A percentile compares a stretch with the other conserved stretches of the same genome.
These are phyloP conservation scores for Venturia oleaginea DNA, from an alignment of 2,329 filamentous ascomycete species.

Conservation along the genomic window DNA sequence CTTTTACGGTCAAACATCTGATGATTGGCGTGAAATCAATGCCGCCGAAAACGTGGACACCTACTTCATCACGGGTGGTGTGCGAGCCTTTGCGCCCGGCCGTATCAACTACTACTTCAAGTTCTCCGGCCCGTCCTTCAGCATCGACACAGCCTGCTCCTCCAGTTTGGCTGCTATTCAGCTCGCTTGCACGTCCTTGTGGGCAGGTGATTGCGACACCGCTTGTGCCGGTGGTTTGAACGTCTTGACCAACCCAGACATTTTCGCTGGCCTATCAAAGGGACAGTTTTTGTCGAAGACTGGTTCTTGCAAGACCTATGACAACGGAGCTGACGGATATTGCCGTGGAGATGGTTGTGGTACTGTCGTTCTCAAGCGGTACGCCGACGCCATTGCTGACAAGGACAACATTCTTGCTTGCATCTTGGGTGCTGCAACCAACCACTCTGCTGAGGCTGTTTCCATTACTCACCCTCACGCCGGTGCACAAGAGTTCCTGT, in stretches of 20 bases:
- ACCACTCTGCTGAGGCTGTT: conserved; percentile 71
- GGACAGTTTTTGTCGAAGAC: conserved; percentile 72
- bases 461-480: conserved; percentile 80
- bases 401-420: conserved; percentile 65
- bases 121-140: conserved; percentile 63
- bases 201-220: conserved; percentile 70
- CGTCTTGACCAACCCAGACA: conserved; percentile 71
- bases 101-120: conserved; percentile 71
- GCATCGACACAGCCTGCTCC: conserved; percentile 70
- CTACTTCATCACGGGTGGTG: conserved; percentile 56
- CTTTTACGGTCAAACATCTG: conserved; percentile 66
- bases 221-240: conserved; percentile 72
- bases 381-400: conserved; percentile 68
- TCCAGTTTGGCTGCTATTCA: conserved; percentile 65
- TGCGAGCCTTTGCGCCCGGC: conserved; percentile 52
- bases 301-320: conserved; percentile 71
- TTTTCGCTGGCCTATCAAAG: conserved; percentile 65
- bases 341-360: conserved; percentile 71
- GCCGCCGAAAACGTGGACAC: conserved; percentile 62
- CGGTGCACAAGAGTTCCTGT: conserved; percentile 64
- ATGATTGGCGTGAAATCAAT: conserved; percentile 71
- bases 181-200: conserved; percentile 62
- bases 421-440: conserved; percentile 66
- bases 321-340: conserved; percentile 72
- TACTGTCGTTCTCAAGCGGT: conserved; percentile 66